Evolutionary conservation across 129 eudicot genomes (phyloP).

Genomic region (Silybum marianum): DNA sequence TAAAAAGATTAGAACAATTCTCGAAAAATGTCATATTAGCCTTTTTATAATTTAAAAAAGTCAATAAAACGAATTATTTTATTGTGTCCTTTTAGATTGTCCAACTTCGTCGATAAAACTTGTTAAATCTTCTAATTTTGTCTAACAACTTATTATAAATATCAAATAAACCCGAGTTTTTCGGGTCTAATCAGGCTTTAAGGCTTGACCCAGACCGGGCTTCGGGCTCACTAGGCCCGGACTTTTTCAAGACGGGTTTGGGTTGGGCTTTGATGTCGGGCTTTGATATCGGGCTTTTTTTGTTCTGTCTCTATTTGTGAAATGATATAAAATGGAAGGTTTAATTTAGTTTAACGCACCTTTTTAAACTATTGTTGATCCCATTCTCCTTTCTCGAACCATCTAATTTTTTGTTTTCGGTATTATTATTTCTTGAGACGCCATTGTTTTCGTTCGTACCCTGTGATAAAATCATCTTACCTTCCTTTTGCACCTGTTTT

Average conservation of each 20-base stretch:
- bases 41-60: background rate
- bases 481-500: constrained; percentile 83
- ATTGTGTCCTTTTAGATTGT: background rate
- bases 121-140: background rate
- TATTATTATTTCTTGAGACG: constrained; percentile 22
- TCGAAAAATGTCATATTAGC: background rate
- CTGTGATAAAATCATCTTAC: constrained; percentile 52
- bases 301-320: too few species aligned
- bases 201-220: too few species aligned
- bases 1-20: too few species aligned
- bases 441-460: constrained; percentile 42
- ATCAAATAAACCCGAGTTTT: background rate
- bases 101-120: background rate
- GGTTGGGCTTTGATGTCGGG: too few species aligned
- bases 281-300: too few species aligned
- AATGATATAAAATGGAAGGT: too few species aligned
- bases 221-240: too few species aligned
- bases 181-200: too few species aligned
- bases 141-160: background rate
- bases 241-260: too few species aligned
- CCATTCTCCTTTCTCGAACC: constrained; percentile 46
- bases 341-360: constrained; percentile 40
- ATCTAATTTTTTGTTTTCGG: constrained; percentile 28
- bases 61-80: too few species aligned
- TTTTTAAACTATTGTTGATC: constrained; percentile 68